These are phyloP conservation scores for Trichocomaceae sp. DNA, from an alignment of 2,329 filamentous ascomycete species.

Conservation along the genomic window DNA sequence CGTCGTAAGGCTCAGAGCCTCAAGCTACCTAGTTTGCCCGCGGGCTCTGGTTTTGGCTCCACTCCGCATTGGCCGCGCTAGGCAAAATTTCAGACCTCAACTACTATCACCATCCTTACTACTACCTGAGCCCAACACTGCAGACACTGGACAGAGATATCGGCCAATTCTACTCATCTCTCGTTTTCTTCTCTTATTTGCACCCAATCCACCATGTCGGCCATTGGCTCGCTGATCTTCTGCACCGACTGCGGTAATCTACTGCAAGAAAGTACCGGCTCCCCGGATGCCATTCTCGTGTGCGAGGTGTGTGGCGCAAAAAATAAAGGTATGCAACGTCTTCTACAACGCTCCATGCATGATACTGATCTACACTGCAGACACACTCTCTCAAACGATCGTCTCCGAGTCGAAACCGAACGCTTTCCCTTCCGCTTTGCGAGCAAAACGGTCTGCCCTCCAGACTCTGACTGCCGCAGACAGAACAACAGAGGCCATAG, in stretches of 20 bases:
- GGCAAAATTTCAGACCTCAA: conserved; percentile 4
- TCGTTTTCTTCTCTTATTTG: background rate
- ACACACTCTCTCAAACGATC: conserved; percentile 68
- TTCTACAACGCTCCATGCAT: background rate
- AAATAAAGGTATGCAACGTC: conserved; percentile 60
- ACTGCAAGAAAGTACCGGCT: conserved; percentile 71
- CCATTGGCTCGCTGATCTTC: conserved; percentile 85
- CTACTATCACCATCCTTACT: too few relatives aligned
- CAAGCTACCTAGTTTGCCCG: conserved; percentile 3
- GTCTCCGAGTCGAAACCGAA: conserved; percentile 78
- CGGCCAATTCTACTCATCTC: too few relatives aligned
- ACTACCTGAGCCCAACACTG: too few relatives aligned
- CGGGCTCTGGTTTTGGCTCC: conserved; percentile 5
- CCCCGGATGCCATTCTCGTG: conserved; percentile 64
- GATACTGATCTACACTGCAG: conserved; percentile 36
- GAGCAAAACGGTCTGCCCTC: conserved; percentile 78
- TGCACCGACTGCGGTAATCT: conserved; percentile 90
- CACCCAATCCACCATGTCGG: conserved; percentile 56
- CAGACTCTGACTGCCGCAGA: conserved; percentile 74
- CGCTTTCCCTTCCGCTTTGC: conserved; percentile 83
- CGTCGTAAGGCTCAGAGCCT: too few relatives aligned
- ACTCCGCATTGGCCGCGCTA: background rate
- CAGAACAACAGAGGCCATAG: conserved; percentile 64
- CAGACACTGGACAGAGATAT: background rate
- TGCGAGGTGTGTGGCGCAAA: conserved; percentile 83